These are phyloP conservation scores for Rhododendron simsii DNA, from an alignment of 148 eudicot genomes.

Conservation along the genomic window DNA sequence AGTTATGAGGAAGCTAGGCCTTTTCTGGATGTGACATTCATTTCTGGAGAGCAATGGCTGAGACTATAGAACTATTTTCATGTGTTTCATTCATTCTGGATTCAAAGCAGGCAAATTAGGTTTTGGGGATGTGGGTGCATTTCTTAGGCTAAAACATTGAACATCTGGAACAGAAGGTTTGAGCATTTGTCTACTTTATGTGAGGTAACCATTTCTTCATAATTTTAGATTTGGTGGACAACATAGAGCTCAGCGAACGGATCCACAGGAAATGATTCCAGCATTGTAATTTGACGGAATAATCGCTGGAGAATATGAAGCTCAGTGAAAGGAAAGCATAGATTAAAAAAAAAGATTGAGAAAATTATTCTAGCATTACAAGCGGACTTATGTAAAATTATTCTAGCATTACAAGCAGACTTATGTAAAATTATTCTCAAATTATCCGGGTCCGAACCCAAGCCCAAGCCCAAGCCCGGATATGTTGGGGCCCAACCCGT, in stretches of 20 bases:
- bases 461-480: no score
- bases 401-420: not conserved
- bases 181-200: not conserved
- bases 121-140: not conserved
- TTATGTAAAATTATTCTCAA: no score
- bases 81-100: not conserved
- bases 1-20: slow-evolving; percentile 41
- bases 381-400: not conserved
- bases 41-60: slow-evolving; percentile 75
- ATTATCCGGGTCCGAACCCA: no score
- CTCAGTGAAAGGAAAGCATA: not conserved
- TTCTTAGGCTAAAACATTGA: not conserved
- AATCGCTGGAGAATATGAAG: not conserved
- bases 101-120: not conserved
- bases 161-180: not conserved
- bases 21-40: slow-evolving; percentile 53
- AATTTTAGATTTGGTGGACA: not conserved
- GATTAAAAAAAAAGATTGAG: not conserved
- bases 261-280: not conserved
- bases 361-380: not conserved
- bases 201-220: not conserved
- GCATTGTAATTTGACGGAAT: not conserved
- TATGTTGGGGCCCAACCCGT: no score
- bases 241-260: not conserved
- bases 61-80: slow-evolving; percentile 32